These are phyloP conservation scores for Penstemon eatonii DNA, from an alignment of 257 asterid species.

Conservation along the genomic window DNA sequence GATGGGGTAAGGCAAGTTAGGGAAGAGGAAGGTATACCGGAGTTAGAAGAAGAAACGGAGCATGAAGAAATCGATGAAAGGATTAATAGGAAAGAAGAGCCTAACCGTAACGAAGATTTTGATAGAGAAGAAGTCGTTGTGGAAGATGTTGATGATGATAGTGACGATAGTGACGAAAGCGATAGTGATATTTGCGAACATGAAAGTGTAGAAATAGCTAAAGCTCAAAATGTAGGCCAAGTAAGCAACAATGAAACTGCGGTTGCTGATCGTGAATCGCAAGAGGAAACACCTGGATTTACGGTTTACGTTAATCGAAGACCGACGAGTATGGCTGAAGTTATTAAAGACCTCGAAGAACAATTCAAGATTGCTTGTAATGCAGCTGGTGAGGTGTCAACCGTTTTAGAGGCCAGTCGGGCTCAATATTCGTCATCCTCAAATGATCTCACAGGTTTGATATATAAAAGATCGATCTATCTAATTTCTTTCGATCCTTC, in stretches of 20 bases:
- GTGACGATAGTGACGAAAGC: constrained; percentile 38
- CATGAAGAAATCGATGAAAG: constrained; percentile 60
- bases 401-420: constrained; percentile 71
- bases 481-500: constrained; percentile 9
- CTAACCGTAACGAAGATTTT: constrained; percentile 32
- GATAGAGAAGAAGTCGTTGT: constrained; percentile 65
- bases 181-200: constrained; percentile 33
- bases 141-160: constrained; percentile 61
- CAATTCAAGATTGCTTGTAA: constrained; percentile 72
- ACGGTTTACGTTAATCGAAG: constrained; percentile 83
- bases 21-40: constrained; percentile 89
- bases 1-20: constrained; percentile 73
- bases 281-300: constrained; percentile 83
- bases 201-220: constrained; percentile 57
- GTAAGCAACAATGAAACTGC: constrained; percentile 58
- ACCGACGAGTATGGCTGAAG: constrained; percentile 90
- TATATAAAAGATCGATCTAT: not conserved
- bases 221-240: constrained; percentile 56
- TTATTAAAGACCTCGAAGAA: constrained; percentile 83
- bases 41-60: constrained; percentile 89
- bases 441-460: constrained; percentile 64
- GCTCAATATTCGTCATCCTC: constrained; percentile 66
- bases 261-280: constrained; percentile 52
- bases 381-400: constrained; percentile 71
- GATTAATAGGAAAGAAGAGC: constrained; percentile 38